Conservation (phyloP, 2,329 filamentous ascomycete genomes). For the Claviceps sp. region DNA sequence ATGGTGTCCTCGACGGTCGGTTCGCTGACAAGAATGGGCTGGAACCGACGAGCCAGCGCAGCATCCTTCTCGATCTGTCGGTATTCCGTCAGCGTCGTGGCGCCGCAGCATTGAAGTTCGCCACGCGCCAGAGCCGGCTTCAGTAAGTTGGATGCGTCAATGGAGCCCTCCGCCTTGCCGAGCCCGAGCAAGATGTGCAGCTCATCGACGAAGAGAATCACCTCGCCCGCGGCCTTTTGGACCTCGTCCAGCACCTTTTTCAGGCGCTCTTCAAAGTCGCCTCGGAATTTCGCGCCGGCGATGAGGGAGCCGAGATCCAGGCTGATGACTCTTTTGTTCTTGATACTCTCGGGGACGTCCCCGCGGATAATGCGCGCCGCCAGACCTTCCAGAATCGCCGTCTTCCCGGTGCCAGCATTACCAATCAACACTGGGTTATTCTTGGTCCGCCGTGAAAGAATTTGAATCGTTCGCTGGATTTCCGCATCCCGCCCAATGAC, state of each 20-base stretch:
- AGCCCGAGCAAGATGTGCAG: constrained; percentile 82
- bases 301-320: constrained; percentile 87
- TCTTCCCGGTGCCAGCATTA: constrained; percentile 83
- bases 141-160: constrained; percentile 87
- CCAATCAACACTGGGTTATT: constrained; percentile 95
- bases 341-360: constrained; percentile 91
- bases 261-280: constrained; percentile 88
- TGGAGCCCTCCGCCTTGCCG: constrained; percentile 90
- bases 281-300: constrained; percentile 87
- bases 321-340: constrained; percentile 80
- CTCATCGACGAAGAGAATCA: constrained; percentile 93
- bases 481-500: constrained; percentile 88
- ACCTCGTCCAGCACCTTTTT: constrained; percentile 89
- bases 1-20: constrained; percentile 86
- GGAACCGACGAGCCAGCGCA: constrained; percentile 80
- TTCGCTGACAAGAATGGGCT: constrained; percentile 87
- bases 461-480: constrained; percentile 88
- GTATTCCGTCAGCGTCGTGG: constrained; percentile 87
- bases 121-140: constrained; percentile 90
- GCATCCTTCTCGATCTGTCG: constrained; percentile 92
- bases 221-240: constrained; percentile 72
- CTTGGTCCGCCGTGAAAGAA: constrained; percentile 83
- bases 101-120: constrained; percentile 88
- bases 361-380: constrained; percentile 81
- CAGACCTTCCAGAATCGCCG: constrained; percentile 80